phyloP scores from a whole-genome alignment of 164 flowering plant species.

The Piper betle region DNA sequence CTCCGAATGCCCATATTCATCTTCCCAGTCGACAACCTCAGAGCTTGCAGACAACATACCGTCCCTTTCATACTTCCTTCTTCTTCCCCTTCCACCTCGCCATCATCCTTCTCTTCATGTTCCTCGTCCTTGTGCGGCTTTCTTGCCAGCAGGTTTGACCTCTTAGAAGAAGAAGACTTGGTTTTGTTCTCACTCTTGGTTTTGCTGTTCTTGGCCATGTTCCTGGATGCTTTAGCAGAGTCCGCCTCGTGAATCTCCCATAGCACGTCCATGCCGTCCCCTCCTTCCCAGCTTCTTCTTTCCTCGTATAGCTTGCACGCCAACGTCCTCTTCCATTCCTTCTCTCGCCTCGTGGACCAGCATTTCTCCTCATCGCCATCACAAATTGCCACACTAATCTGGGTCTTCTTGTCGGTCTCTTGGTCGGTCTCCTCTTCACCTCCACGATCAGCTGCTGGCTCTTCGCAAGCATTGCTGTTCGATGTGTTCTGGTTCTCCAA shows the following conservation, averaged over 20 bases:
- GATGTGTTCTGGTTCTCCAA: neutral
- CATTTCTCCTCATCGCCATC: conserved; percentile 12
- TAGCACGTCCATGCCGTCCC: conserved; percentile 75
- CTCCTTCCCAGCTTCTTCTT: conserved; percentile 16
- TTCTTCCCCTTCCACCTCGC: conserved; percentile 19
- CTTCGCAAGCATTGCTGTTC: conserved; percentile 2
- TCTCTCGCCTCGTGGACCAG: conserved; percentile 69
- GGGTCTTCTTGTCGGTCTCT: conserved; percentile 1
- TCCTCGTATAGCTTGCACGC: conserved; percentile 94
- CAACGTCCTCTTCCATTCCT: conserved; percentile 81
- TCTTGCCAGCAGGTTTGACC: neutral
- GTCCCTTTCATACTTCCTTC: conserved; percentile 23
- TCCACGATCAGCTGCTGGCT: neutral
- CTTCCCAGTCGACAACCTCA: conserved; percentile 75
- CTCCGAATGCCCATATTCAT: conserved; percentile 71
- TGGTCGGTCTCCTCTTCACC: neutral
- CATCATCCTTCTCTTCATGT: neutral
- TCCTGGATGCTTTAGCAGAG: conserved; percentile 4
- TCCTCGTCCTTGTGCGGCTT: conserved; percentile 6
- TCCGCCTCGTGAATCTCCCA: conserved; percentile 79
- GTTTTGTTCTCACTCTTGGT: conserved; percentile 9
- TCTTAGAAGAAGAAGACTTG: neutral
- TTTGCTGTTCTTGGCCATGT: conserved; percentile 6
- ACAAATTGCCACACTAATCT: neutral
- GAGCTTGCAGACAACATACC: conserved; percentile 73